Base-by-base conservation (phyloP, 352 stramenopile genomes). In the Globisporangium nodosum region DNA sequence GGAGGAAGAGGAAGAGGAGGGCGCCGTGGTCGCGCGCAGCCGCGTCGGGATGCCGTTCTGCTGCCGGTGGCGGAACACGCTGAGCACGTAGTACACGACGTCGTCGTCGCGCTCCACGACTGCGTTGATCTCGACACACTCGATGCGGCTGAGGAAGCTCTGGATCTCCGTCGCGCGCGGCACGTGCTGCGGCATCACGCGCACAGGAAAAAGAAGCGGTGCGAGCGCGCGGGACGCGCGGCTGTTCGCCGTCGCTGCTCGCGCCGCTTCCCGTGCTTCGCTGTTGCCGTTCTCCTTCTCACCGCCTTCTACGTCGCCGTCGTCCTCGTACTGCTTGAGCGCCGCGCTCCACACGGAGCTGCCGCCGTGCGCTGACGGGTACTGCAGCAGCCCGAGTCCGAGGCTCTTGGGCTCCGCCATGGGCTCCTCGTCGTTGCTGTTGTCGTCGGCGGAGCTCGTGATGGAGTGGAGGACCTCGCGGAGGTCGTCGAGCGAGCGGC, bases 121-220 rank as follows among this genome's bases (percentile, higher is more conserved):
- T 30, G 76, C 68, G 56, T 73, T 76, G 56, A 89, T 87, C 47
- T 68, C 61, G 30, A 89, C 71, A 52, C 49, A 71, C 65, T 89
- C 79, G 42, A 89, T 84, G 21, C 76, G 68, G 51, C 73, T 72
- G 4, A 89, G 66, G 50, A 79, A 85, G 15, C 76, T 59, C 45
- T 76, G 73, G 48, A 82, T 78, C 55, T 81, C 68, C 13, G 65
- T 80, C n/a, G 75, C 78, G 30, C 74, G 67, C n/a, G 78, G 78
- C 51, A 81, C 58, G 48, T 78, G 75, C 59, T 80, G 65, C 33
- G 78, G 78, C 50, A 71, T 54, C 54, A 88, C 60, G 16, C 56
- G 56, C 54, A 82, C 68, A 3, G 75, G 78, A 24, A 68, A 69
- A 16, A 88, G 67, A 60, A 69, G 56, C 39, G 79, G 69, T 52